Conservation (phyloP, 345 rosid species). For the Dipteronia sinensis region DNA sequence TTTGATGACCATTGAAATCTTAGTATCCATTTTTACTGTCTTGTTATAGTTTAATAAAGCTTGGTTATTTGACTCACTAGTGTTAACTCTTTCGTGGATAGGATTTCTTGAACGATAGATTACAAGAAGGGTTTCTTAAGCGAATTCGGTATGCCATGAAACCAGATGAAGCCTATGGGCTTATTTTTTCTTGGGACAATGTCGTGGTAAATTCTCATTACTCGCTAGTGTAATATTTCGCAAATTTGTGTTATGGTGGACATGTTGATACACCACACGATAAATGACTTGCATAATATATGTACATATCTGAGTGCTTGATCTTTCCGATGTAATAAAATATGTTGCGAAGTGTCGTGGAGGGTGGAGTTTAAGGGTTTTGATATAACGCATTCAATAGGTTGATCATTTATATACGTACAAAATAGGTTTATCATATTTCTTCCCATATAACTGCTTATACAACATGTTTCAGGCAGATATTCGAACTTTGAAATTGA, state of each 20-base stretch:
- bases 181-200: constrained; percentile 96
- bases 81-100: constrained; percentile 31
- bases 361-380: not conserved
- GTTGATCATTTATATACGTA: constrained; percentile 16
- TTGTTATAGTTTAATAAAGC: not conserved
- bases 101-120: constrained; percentile 91
- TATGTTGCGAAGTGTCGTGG: not conserved
- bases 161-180: constrained; percentile 98
- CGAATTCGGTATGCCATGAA: constrained; percentile 96
- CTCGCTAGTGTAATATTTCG: not conserved
- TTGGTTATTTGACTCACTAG: not conserved
- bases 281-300: not conserved
- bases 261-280: not conserved
- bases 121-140: constrained; percentile 92
- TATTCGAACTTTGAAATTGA: constrained; percentile 72
- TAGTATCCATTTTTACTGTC: not conserved
- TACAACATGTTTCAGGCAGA: constrained; percentile 60
- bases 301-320: not conserved
- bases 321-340: not conserved
- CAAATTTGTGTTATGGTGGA: not conserved
- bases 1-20: not conserved
- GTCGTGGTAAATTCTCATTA: constrained; percentile 65
- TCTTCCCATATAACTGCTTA: constrained; percentile 14
- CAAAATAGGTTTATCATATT: not conserved
- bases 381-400: not conserved